A percentile compares a stretch with the other conserved stretches of the same genome.
Conservation (phyloP, 345 rosid genomes). For the Aethionema arabicum region DNA sequence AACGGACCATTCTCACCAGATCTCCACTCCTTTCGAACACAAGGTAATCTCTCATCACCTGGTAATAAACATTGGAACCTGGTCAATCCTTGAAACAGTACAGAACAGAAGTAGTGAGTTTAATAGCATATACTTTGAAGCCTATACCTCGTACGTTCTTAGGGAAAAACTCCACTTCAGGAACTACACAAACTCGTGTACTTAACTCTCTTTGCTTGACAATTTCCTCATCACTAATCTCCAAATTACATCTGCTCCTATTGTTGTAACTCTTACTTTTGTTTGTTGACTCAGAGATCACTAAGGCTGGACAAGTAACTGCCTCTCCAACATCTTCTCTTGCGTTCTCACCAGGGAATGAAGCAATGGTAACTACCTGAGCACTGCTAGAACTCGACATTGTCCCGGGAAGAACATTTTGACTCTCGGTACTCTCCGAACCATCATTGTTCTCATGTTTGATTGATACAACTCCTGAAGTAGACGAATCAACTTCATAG, state of each 20-base stretch:
- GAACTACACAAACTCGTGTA: slow-evolving; percentile 10
- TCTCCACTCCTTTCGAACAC: slow-evolving; percentile 22
- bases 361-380: slow-evolving; percentile 30
- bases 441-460: slow-evolving; percentile 14
- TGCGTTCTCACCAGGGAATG: slow-evolving; percentile 22
- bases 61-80: slow-evolving; percentile 19
- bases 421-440: slow-evolving; percentile 30
- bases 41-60: slow-evolving; percentile 33
- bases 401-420: slow-evolving; percentile 14
- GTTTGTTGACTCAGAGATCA: slow-evolving; percentile 18
- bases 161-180: neutral
- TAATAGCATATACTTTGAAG: slow-evolving; percentile 25
- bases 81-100: slow-evolving; percentile 12
- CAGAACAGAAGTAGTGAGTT: neutral
- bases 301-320: slow-evolving; percentile 14
- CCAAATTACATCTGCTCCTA: slow-evolving; percentile 11
- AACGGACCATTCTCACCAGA: neutral
- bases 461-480: slow-evolving; percentile 16
- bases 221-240: slow-evolving; percentile 25
- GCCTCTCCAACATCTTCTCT: neutral
- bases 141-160: neutral
- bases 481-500: slow-evolving; percentile 32
- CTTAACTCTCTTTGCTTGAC: slow-evolving; percentile 22
- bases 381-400: slow-evolving; percentile 29
- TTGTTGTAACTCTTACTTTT: slow-evolving; percentile 10